Evolutionary conservation across 176 grass and related monocot genomes (phyloP).

Genomic region (Panicum miliaceum): DNA sequence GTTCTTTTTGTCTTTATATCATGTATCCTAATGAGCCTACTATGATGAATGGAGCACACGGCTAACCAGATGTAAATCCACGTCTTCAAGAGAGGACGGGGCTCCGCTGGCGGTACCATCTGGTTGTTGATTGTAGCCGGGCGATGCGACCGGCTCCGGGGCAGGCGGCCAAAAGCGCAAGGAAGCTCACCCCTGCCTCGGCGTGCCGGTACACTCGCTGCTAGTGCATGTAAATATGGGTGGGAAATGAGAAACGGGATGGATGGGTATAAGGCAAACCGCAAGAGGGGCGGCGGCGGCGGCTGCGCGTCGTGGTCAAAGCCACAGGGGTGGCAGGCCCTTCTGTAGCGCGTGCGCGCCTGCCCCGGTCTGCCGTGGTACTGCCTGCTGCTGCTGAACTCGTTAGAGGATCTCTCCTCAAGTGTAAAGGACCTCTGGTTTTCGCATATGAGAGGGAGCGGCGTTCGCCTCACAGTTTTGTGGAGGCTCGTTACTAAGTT

Average conservation of each 20-base stretch:
- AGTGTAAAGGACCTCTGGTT: slow-evolving; percentile 47
- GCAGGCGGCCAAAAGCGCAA: slow-evolving; percentile 33
- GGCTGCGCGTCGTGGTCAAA: slow-evolving; percentile 69
- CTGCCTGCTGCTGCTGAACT: slow-evolving; percentile 36
- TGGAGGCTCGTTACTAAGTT: not conserved
- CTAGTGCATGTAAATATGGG: slow-evolving; percentile 73
- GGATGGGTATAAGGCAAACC: slow-evolving; percentile 44
- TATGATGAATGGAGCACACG: slow-evolving; percentile 6
- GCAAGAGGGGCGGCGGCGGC: slow-evolving; percentile 9
- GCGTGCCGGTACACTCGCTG: slow-evolving; percentile 46
- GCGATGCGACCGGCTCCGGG: slow-evolving; percentile 1
- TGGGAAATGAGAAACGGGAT: not conserved
- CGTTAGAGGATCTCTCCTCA: slow-evolving; percentile 19
- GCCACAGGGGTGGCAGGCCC: slow-evolving; percentile 77
- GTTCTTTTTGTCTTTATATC: not conserved
- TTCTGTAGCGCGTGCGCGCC: slow-evolving; percentile 50
- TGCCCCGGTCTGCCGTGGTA: slow-evolving; percentile 36
- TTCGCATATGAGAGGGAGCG: slow-evolving; percentile 28
- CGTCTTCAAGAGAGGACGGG: slow-evolving; percentile 13
- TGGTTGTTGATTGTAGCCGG: slow-evolving; percentile 24
- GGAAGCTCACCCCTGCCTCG: slow-evolving; percentile 36
- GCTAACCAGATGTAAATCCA: slow-evolving; percentile 31
- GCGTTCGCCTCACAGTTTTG: slow-evolving; percentile 14
- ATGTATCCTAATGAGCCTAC: slow-evolving; percentile 28
- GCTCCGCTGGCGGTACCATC: not conserved